phyloP scores from a whole-genome alignment of 805 yeast genomes.

The Geotrichum ghanense region DNA sequence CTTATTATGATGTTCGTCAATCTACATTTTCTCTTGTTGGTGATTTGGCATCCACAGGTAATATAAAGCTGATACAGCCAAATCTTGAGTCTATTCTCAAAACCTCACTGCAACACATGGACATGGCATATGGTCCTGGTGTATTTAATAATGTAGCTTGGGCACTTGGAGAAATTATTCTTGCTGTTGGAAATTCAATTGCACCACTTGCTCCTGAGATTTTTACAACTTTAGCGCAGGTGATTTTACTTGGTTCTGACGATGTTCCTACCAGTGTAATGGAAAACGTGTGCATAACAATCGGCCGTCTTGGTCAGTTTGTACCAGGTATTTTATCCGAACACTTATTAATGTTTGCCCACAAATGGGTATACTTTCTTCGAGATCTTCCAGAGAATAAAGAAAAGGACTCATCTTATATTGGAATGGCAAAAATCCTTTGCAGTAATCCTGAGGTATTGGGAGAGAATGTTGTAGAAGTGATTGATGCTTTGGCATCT shows the following conservation, averaged over 20 bases:
- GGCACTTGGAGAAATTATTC: constrained; percentile 81
- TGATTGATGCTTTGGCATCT: neutral
- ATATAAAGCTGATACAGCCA: constrained; percentile 31
- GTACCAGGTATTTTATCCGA: constrained; percentile 49
- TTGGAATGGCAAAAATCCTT: constrained; percentile 69
- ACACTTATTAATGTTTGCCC: constrained; percentile 44
- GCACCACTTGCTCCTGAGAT: constrained; percentile 44
- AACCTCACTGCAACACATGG: constrained; percentile 49
- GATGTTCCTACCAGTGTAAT: constrained; percentile 43
- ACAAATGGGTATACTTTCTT: constrained; percentile 64
- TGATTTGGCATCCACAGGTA: constrained; percentile 58
- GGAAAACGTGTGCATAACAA: constrained; percentile 81
- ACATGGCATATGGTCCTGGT: constrained; percentile 32
- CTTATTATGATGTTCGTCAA: constrained; percentile 81
- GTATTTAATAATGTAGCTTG: constrained; percentile 86
- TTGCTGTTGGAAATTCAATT: constrained; percentile 32
- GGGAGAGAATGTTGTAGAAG: constrained; percentile 1
- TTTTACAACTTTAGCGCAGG: constrained; percentile 44
- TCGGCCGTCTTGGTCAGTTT: constrained; percentile 75
- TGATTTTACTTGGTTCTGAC: constrained; percentile 35
- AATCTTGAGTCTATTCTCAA: constrained; percentile 23
- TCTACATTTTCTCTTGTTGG: constrained; percentile 84
- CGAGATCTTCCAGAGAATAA: constrained; percentile 60
- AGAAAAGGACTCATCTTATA: constrained; percentile 80
- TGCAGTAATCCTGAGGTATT: constrained; percentile 57